These are phyloP conservation scores for Neurospora africana DNA, from an alignment of 495 filamentous ascomycete genomes.

Conservation along the genomic window DNA sequence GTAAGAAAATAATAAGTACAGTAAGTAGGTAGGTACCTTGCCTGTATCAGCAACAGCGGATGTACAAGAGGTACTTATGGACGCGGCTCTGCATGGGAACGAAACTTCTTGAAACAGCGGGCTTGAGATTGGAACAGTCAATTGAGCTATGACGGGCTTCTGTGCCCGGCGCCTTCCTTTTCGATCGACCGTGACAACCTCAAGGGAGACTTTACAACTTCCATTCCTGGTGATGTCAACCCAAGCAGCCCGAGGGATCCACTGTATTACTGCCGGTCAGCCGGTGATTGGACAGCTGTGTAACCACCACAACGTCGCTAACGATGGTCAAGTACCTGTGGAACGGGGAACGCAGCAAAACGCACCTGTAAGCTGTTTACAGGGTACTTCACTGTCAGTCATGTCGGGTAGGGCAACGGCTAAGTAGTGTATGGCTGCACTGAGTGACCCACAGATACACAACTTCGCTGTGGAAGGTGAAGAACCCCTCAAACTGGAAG, in stretches of 20 bases:
- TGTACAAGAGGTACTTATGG: too few relatives aligned
- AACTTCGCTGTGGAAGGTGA: not conserved
- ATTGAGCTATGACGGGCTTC: not conserved
- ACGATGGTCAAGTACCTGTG: not conserved
- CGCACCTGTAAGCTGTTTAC: not conserved
- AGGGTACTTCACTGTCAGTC: not conserved
- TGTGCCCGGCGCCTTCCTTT: not conserved
- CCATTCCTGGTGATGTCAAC: not conserved
- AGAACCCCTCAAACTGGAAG: not conserved
- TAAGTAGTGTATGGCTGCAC: not conserved
- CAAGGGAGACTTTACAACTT: not conserved
- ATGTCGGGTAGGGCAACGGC: not conserved
- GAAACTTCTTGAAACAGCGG: not conserved
- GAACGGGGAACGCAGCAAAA: not conserved
- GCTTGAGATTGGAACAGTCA: not conserved
- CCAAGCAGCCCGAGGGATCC: not conserved
- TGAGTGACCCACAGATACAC: not conserved
- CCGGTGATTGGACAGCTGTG: not conserved
- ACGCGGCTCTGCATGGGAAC: not conserved
- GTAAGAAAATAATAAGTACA: too few relatives aligned
- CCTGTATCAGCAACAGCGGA: not conserved
- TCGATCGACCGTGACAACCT: not conserved
- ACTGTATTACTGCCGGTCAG: not conserved
- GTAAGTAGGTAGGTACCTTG: not conserved
- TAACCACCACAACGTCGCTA: not conserved